Conservation (phyloP, 768 basidiomycete species). For the Leucosporidium yakuticum region DNA sequence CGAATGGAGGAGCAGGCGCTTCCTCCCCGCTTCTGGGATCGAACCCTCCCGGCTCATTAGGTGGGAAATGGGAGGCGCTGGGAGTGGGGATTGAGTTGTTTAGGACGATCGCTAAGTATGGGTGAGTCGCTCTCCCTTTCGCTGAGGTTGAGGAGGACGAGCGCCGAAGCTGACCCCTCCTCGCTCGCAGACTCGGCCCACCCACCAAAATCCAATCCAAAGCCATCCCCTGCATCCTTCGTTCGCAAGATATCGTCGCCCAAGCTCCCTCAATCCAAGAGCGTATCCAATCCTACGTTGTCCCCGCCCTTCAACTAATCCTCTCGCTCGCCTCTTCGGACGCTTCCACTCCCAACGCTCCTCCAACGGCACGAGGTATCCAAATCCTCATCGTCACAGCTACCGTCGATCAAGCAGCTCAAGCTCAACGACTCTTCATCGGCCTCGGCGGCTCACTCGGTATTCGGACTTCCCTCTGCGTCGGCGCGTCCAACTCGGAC, state of each 20-base stretch:
- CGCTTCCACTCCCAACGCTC: conserved; percentile 49
- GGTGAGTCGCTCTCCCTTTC: conserved; percentile 20
- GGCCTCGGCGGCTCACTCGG: conserved; percentile 91
- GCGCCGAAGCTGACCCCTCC: background rate
- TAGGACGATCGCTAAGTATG: conserved; percentile 84
- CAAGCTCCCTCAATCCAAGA: conserved; percentile 99
- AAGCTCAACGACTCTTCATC: conserved; percentile 89
- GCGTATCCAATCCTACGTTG: conserved; percentile 93
- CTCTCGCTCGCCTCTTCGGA: conserved; percentile 5
- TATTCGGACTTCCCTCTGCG: conserved; percentile 77
- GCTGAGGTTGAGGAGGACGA: background rate
- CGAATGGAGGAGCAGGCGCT: conserved; percentile 18
- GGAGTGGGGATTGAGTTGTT: conserved; percentile 77
- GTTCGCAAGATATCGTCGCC: conserved; percentile 89
- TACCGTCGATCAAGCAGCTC: conserved; percentile 96
- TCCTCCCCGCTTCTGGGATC: conserved; percentile 48
- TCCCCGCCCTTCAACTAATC: conserved; percentile 79
- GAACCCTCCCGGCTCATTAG: conserved; percentile 56
- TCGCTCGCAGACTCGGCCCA: conserved; percentile 60
- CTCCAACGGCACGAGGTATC: conserved; percentile 51
- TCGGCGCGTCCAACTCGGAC: conserved; percentile 49
- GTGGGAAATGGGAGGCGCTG: conserved; percentile 95
- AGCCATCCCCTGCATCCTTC: conserved; percentile 87
- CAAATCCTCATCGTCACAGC: conserved; percentile 91
- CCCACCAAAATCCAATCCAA: conserved; percentile 99